phyloP scores from a whole-genome alignment of 208 protist genomes.

The Trypanosoma brucei region DNA sequence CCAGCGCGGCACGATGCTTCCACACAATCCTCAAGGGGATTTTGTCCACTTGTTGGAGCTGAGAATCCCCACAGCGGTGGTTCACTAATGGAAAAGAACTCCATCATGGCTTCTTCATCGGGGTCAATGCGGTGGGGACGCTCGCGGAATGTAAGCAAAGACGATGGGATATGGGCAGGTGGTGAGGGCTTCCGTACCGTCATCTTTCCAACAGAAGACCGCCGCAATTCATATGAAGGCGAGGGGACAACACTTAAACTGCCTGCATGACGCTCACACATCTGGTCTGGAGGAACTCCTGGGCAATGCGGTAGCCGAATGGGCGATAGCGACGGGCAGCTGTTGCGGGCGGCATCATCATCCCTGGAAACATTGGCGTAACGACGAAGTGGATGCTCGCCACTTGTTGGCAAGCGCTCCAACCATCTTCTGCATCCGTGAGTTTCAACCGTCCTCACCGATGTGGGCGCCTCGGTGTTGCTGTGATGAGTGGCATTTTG shows the following conservation, averaged over 20 bases:
- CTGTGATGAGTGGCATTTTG: too few species aligned
- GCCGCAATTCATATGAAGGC: neutral
- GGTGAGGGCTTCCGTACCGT: neutral
- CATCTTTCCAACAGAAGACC: neutral
- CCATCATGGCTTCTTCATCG: slow-evolving; percentile 3
- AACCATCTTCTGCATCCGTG: neutral
- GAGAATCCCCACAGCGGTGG: neutral
- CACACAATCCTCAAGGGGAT: too few species aligned
- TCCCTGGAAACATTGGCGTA: too few species aligned
- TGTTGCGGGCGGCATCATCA: too few species aligned
- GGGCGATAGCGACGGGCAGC: too few species aligned
- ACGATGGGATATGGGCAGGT: neutral
- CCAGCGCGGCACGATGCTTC: too few species aligned
- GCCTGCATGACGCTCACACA: too few species aligned
- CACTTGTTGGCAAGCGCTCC: slow-evolving; percentile 4
- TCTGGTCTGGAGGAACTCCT: too few species aligned
- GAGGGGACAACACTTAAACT: neutral
- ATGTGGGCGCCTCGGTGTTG: too few species aligned
- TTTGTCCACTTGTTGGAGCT: neutral
- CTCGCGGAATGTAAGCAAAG: neutral
- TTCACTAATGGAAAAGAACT: slow-evolving; percentile 12
- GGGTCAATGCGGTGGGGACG: neutral
- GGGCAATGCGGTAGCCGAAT: too few species aligned
- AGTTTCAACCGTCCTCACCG: neutral
- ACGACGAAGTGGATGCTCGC: slow-evolving; percentile 9